These are phyloP conservation scores for Hypomontagnella monticulosa DNA, from an alignment of 495 filamentous ascomycete genomes.

Conservation along the genomic window DNA sequence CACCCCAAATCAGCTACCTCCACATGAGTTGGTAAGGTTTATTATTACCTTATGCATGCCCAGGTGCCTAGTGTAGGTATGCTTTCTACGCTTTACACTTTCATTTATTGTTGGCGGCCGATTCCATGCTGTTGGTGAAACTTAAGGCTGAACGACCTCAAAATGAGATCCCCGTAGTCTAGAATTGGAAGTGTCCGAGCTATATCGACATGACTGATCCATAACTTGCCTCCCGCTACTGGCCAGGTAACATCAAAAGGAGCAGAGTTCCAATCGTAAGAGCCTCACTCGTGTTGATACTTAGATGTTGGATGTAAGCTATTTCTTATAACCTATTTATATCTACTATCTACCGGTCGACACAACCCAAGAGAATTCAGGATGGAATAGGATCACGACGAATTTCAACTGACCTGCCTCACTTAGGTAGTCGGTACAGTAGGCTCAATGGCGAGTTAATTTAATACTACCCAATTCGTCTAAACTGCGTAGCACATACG, in stretches of 20 bases:
- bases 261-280: conserved; percentile 18
- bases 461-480: conserved; percentile 28
- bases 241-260: conserved; percentile 21
- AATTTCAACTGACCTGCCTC: conserved; percentile 18
- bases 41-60: no score
- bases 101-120: conserved; percentile 15
- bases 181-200: conserved; percentile 8
- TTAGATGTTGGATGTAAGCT: neutral
- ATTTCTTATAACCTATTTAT: conserved; percentile 14
- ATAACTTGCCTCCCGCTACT: neutral
- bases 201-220: neutral
- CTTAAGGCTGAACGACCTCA: conserved; percentile 15
- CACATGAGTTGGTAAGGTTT: no score
- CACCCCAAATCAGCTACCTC: no score
- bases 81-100: neutral
- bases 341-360: conserved; percentile 11
- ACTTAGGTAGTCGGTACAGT: conserved; percentile 1
- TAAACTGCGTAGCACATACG: conserved; percentile 15
- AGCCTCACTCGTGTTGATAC: conserved; percentile 24
- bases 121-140: conserved; percentile 33
- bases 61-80: no score
- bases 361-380: conserved; percentile 4
- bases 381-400: conserved; percentile 16
- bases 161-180: conserved; percentile 28
- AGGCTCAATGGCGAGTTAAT: conserved; percentile 31